Conservation (phyloP, 2,329 filamentous ascomycete genomes). For the Sporothrix brasiliensis region DNA sequence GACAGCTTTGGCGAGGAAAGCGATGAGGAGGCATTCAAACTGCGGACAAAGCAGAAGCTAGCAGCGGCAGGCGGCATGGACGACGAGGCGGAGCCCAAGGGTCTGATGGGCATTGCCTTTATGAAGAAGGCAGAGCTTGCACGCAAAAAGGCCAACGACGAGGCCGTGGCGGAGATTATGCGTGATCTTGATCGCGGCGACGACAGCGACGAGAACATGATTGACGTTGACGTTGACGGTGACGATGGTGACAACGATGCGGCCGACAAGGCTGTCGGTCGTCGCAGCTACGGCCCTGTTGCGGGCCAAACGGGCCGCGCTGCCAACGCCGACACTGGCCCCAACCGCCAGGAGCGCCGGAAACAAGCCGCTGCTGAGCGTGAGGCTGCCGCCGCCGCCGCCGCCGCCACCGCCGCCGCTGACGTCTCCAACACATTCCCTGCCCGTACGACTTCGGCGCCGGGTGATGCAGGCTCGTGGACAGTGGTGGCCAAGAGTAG, state of each 20-base stretch:
- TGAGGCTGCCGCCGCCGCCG: neutral
- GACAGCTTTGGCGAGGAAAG: conserved; percentile 58
- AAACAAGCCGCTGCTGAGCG: conserved; percentile 3
- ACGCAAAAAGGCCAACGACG: conserved; percentile 77
- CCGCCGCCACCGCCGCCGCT: neutral
- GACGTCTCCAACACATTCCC: neutral
- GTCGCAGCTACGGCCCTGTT: conserved; percentile 34
- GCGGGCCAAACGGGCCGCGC: neutral
- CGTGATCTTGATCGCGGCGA: conserved; percentile 68
- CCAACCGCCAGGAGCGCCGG: neutral
- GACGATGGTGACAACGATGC: conserved; percentile 31
- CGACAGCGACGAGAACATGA: conserved; percentile 76
- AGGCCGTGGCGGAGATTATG: conserved; percentile 69
- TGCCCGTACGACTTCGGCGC: conserved; percentile 2
- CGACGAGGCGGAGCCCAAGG: conserved; percentile 61
- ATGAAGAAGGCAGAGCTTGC: conserved; percentile 87
- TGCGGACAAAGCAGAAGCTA: conserved; percentile 54
- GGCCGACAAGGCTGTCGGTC: conserved; percentile 33
- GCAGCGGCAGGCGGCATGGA: conserved; percentile 47
- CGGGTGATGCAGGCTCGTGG: conserved; percentile 31
- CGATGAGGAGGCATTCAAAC: conserved; percentile 57
- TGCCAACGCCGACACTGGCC: neutral
- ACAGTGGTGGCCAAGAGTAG: conserved; percentile 25
- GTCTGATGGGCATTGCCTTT: conserved; percentile 82
- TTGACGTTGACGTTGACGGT: conserved; percentile 43